Percentiles rank a stretch among this genome's conserved stretches.
Conservation (phyloP, 1,284 basidiomycete species). For the Ganoderma lingzhi region DNA sequence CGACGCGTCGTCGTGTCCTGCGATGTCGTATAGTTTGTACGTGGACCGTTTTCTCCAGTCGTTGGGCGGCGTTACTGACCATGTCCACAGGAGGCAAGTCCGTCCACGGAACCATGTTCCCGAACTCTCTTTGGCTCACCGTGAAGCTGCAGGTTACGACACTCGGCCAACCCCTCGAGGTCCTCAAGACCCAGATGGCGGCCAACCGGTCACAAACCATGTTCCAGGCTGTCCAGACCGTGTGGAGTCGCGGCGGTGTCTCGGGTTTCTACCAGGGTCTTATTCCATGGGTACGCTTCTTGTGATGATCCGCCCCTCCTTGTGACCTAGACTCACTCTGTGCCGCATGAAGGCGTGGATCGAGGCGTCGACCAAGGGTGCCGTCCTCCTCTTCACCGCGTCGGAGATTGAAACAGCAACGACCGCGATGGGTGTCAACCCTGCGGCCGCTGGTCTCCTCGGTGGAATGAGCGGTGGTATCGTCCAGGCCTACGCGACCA, state of each 20-base stretch:
- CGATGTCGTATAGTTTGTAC: slow-evolving; percentile 59
- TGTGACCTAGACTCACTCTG: slow-evolving; percentile 23
- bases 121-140: neutral
- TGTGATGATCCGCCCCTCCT: slow-evolving; percentile 10
- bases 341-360: slow-evolving; percentile 87
- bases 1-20: slow-evolving; percentile 28
- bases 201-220: slow-evolving; percentile 93
- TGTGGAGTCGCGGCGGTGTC: slow-evolving; percentile 93
- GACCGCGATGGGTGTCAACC: slow-evolving; percentile 74
- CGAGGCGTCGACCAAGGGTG: slow-evolving; percentile 99
- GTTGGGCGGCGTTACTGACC: slow-evolving; percentile 24
- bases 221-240: slow-evolving; percentile 84
- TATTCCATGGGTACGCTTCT: slow-evolving; percentile 89
- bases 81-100: slow-evolving; percentile 55
- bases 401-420: slow-evolving; percentile 90
- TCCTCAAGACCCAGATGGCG: slow-evolving; percentile 99
- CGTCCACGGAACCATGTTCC: neutral
- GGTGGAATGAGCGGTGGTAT: slow-evolving; percentile 99
- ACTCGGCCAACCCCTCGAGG: slow-evolving; percentile 97
- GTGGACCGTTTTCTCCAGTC: slow-evolving; percentile 38
- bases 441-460: slow-evolving; percentile 87
- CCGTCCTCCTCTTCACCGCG: slow-evolving; percentile 94
- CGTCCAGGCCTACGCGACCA: slow-evolving; percentile 98
- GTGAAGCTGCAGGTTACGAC: slow-evolving; percentile 81
- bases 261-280: slow-evolving; percentile 97